phyloP scores from a whole-genome alignment of 2,329 filamentous ascomycete species.

The Furcasterigmium furcatum region DNA sequence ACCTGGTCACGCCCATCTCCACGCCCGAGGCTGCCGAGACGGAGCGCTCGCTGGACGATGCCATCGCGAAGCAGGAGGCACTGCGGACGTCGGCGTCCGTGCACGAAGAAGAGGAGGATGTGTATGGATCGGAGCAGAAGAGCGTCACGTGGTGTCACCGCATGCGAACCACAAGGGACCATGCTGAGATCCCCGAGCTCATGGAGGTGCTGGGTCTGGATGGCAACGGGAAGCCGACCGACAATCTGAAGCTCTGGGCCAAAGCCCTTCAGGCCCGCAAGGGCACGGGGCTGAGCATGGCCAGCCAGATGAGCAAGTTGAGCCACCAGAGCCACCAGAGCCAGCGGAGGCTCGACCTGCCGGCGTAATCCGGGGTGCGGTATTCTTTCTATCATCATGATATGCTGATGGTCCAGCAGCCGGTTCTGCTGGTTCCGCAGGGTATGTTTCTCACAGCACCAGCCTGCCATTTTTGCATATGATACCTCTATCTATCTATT shows the following conservation, averaged over 20 bases:
- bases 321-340: conserved; percentile 21
- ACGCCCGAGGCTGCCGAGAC: conserved; percentile 37
- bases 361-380: not conserved
- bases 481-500: not conserved
- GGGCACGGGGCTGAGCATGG: conserved; percentile 51
- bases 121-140: conserved; percentile 45
- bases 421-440: not conserved
- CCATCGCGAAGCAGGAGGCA: conserved; percentile 6
- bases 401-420: not conserved
- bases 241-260: conserved; percentile 41
- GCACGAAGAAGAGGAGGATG: conserved; percentile 18
- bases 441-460: not conserved
- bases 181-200: conserved; percentile 67
- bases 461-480: not conserved
- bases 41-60: conserved; percentile 22
- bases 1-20: conserved; percentile 39
- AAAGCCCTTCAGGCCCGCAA: conserved; percentile 45
- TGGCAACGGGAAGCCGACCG: conserved; percentile 31
- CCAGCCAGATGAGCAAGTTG: conserved; percentile 41
- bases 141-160: conserved; percentile 75
- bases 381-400: not conserved
- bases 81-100: conserved; percentile 8
- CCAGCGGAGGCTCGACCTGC: not conserved
- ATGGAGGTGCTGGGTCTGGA: conserved; percentile 60
- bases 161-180: conserved; percentile 77